Percentiles rank a stretch among this genome's conserved stretches.
Conservation (phyloP, 805 yeast species). For the Candida nanaspora region DNA sequence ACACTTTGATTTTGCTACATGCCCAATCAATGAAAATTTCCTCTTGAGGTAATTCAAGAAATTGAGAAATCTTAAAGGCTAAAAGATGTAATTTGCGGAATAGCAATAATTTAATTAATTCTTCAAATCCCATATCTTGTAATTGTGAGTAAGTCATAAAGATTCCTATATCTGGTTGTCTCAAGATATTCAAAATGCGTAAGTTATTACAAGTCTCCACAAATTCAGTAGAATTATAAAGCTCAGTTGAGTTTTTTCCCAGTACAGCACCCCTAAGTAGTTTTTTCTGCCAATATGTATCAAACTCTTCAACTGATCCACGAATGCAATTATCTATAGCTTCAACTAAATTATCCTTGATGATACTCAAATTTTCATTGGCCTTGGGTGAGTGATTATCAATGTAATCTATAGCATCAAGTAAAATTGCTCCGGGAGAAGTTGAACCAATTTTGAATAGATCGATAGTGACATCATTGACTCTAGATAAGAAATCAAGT, state of each 20-base stretch:
- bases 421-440: slow-evolving; percentile 70
- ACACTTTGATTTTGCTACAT: slow-evolving; percentile 52
- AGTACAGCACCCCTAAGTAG: slow-evolving; percentile 75
- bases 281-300: slow-evolving; percentile 71
- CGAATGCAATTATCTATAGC: slow-evolving; percentile 69
- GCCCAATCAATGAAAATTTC: slow-evolving; percentile 76
- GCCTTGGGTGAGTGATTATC: slow-evolving; percentile 71
- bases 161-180: slow-evolving; percentile 60
- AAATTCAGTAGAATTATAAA: slow-evolving; percentile 53
- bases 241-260: slow-evolving; percentile 63
- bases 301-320: slow-evolving; percentile 76
- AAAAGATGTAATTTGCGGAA: slow-evolving; percentile 52
- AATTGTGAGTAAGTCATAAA: slow-evolving; percentile 58
- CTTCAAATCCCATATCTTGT: slow-evolving; percentile 43
- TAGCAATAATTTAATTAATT: slow-evolving; percentile 49
- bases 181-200: slow-evolving; percentile 62
- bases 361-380: slow-evolving; percentile 59
- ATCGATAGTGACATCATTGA: slow-evolving; percentile 46
- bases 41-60: slow-evolving; percentile 39
- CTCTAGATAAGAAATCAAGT: slow-evolving; percentile 58
- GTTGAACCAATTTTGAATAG: slow-evolving; percentile 80
- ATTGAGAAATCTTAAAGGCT: slow-evolving; percentile 53
- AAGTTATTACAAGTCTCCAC: slow-evolving; percentile 54
- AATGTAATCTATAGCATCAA: slow-evolving; percentile 70
- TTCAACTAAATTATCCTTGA: slow-evolving; percentile 37